Percentiles rank a stretch among this genome's conserved stretches.
phyloP scores from a whole-genome alignment of 1,139 yeast species.

The Saccharomyces hybrid region DNA sequence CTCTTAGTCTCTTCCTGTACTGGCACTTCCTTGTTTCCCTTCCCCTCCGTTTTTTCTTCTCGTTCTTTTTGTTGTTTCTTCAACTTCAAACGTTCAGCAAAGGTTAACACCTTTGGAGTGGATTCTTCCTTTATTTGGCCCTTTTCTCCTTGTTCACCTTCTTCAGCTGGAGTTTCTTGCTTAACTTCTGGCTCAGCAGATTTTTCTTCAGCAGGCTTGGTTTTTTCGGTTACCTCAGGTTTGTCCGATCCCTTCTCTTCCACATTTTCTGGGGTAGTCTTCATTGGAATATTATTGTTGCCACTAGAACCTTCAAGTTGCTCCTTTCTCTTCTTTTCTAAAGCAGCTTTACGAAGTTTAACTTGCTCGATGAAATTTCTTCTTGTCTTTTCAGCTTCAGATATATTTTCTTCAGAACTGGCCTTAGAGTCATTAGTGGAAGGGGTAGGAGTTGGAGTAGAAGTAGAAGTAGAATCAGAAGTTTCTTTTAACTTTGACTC shows the following conservation, averaged over 20 bases:
- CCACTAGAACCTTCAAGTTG: constrained; percentile 8
- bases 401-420: constrained; percentile 7
- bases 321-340: constrained; percentile 20
- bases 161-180: constrained; percentile 17
- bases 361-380: constrained; percentile 23
- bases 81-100: constrained; percentile 17
- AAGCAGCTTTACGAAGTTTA: constrained; percentile 21
- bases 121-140: constrained; percentile 8
- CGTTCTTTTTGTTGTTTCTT: constrained; percentile 18
- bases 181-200: constrained; percentile 21
- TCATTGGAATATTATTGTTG: constrained; percentile 7
- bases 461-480: constrained; percentile 4
- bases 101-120: constrained; percentile 13
- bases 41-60: constrained; percentile 11
- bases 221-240: constrained; percentile 8
- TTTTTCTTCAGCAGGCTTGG: constrained; percentile 8
- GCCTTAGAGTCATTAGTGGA: constrained; percentile 5
- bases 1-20: constrained; percentile 9
- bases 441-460: constrained; percentile 4
- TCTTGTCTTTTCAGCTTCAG: constrained; percentile 14
- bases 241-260: constrained; percentile 9
- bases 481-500: not conserved
- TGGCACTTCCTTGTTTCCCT: constrained; percentile 5
- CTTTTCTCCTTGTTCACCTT: constrained; percentile 16
- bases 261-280: constrained; percentile 9